A percentile compares a stretch with the other conserved stretches of the same genome.
Evolutionary conservation across 768 basidiomycete genomes (phyloP).

Genomic region (Sporobolomyces roseus): DNA sequence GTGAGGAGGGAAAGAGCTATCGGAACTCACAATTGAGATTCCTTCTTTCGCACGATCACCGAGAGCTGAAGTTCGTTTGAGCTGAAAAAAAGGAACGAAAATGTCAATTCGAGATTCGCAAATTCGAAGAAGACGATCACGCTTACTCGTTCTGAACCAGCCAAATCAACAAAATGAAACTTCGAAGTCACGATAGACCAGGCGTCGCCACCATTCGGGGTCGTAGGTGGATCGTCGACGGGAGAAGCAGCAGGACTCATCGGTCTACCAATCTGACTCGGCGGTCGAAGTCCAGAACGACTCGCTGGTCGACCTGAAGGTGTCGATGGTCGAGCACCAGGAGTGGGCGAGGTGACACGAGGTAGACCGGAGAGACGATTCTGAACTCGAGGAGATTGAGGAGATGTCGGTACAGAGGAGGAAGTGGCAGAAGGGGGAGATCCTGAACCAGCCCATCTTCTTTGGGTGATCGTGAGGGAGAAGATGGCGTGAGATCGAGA

Average conservation of each 20-base stretch:
- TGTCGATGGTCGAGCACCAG: conserved; percentile 14
- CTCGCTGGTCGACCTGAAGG: conserved; percentile 30
- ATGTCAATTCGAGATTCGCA: too few relatives aligned
- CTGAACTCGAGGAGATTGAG: conserved; percentile 11
- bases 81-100: conserved; percentile 54
- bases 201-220: conserved; percentile 61
- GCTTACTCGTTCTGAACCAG: conserved; percentile 86
- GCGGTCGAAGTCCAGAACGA: conserved; percentile 31
- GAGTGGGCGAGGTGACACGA: conserved; percentile 28
- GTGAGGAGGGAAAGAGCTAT: too few relatives aligned
- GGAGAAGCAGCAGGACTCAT: conserved; percentile 17
- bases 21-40: conserved; percentile 35
- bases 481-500: conserved; percentile 99
- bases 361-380: conserved; percentile 28
- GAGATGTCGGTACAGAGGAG: conserved; percentile 10
- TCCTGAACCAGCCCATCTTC: conserved; percentile 70
- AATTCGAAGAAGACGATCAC: neutral
- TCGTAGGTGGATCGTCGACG: conserved; percentile 53
- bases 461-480: conserved; percentile 87
- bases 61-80: conserved; percentile 92
- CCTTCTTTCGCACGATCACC: conserved; percentile 98
- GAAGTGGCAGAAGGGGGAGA: conserved; percentile 57
- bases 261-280: conserved; percentile 28
- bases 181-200: conserved; percentile 90
- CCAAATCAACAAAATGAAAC: conserved; percentile 97